Evolutionary conservation across 78 protist genomes (phyloP).

Genomic region (Neovahlkampfia damariscottae): DNA sequence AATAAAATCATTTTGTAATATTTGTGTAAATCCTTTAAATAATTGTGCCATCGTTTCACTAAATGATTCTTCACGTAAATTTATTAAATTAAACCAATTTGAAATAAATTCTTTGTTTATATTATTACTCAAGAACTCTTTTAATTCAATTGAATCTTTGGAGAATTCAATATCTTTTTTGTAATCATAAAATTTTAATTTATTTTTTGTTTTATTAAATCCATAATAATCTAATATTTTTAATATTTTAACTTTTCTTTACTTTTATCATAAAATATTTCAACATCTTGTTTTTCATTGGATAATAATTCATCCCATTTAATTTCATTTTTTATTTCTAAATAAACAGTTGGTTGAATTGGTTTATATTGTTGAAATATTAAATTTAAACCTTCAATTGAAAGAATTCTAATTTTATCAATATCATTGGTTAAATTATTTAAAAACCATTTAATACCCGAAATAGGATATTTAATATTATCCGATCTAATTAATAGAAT

Average conservation of each 20-base stretch:
- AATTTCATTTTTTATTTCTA: no score
- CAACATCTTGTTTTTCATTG: no score
- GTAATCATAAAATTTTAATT: no score
- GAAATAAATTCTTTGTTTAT: neutral
- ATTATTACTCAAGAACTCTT: no score
- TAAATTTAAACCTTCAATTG: neutral
- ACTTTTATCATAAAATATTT: no score
- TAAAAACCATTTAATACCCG: neutral
- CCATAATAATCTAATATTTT: no score
- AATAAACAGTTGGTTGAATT: neutral
- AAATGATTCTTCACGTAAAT: neutral
- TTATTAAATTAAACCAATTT: neutral
- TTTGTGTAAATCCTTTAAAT: neutral
- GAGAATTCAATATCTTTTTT: no score
- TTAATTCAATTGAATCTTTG: no score
- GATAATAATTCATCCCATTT: no score
- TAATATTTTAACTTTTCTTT: no score
- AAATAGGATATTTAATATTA: neutral
- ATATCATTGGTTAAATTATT: neutral
- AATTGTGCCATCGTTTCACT: neutral
- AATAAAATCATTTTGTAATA: neutral
- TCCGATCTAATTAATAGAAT: neutral
- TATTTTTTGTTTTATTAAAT: no score
- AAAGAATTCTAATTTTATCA: neutral
- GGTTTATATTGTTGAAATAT: neutral